Base-by-base conservation (phyloP, 2,329 filamentous ascomycete genomes). In the Conoideocrella luteorostrata region DNA sequence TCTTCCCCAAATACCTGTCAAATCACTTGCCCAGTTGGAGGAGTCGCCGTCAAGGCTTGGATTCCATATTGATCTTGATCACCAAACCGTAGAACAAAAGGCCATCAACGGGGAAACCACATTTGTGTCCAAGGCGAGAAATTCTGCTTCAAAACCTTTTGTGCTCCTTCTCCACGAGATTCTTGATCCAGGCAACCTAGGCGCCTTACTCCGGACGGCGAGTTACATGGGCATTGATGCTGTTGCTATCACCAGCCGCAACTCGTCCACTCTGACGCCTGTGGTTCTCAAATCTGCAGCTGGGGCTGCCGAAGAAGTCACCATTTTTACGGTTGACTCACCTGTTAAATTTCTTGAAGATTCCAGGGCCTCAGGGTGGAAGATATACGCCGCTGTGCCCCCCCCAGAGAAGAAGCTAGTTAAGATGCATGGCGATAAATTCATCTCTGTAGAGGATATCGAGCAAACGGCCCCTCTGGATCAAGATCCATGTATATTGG, bases 161-260 rank as follows among this genome's bases (percentile, higher is more conserved):
- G 71, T 94, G 7, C 68, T 94, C 2, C 67, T 91, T 24, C 69
- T 93, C 2, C 84, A 93, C 53, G 78, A 84, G 43, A 82, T 94
- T 29, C 67, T 88, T 9, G 91, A 98, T 57, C 86, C 89, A 1
- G 89, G 88, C 21, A 98, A 98, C 58, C 70, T 97, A 1, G 93
- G 93, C 33, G 88, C 83, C 18, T 91, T 97, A 47, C 74, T 97
- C 34, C 85, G 93, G 28, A 88, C 88, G 5, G 88, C 89, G 3
- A 85, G 88, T 56, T 97, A 93, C 62, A 77, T 97, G n/a, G 91
- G 91, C 18, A 84, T 88, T 5, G 86, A 90, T 44, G 90, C 87
- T 4, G 78, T 98, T 17, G 80, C 81, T 3, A 80, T 95, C 43
- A 86, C 88, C 3, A 81, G 76, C 23, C 78, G 80, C 47, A 84